Evolutionary conservation across 2,329 filamentous ascomycete genomes (phyloP).

Genomic region (Orbilia blumenaviensis): DNA sequence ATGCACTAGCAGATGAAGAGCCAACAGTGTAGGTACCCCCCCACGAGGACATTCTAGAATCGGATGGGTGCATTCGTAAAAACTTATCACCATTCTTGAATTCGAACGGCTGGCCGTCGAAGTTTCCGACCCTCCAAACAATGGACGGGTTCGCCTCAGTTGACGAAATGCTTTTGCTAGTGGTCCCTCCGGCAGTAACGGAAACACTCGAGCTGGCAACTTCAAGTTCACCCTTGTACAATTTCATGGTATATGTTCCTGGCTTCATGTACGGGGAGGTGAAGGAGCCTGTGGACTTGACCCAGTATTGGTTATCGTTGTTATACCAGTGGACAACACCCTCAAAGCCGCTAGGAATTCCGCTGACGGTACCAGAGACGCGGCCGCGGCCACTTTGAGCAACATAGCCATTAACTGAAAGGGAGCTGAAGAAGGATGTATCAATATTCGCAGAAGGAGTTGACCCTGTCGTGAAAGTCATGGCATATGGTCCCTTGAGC

Average conservation of each 20-base stretch:
- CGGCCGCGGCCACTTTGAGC: conserved; percentile 68
- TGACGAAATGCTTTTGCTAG: conserved; percentile 66
- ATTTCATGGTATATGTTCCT: conserved; percentile 74
- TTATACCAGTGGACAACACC: conserved; percentile 75
- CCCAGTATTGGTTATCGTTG: conserved; percentile 72
- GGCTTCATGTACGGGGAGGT: conserved; percentile 74
- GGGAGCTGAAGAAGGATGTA: conserved; percentile 69
- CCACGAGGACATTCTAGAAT: conserved; percentile 72
- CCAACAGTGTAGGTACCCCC: conserved; percentile 71
- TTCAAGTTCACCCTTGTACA: conserved; percentile 70
- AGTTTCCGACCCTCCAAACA: conserved; percentile 72
- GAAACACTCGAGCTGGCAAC: conserved; percentile 66
- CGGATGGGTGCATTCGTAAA: conserved; percentile 74
- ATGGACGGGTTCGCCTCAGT: conserved; percentile 64
- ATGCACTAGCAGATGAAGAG: conserved; percentile 65
- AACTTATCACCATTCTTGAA: conserved; percentile 75
- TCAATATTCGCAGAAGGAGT: conserved; percentile 67
- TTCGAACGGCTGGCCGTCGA: conserved; percentile 71
- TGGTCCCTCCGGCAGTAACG: conserved; percentile 65
- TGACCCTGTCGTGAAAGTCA: conserved; percentile 70
- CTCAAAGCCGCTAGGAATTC: conserved; percentile 66
- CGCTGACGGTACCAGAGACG: conserved; percentile 70
- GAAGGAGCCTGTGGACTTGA: conserved; percentile 67
- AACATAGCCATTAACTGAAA: conserved; percentile 70
- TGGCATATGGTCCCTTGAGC: conserved; percentile 72